These are phyloP conservation scores for Rhodotorula babjevae DNA, from an alignment of 768 basidiomycete species.

Conservation along the genomic window DNA sequence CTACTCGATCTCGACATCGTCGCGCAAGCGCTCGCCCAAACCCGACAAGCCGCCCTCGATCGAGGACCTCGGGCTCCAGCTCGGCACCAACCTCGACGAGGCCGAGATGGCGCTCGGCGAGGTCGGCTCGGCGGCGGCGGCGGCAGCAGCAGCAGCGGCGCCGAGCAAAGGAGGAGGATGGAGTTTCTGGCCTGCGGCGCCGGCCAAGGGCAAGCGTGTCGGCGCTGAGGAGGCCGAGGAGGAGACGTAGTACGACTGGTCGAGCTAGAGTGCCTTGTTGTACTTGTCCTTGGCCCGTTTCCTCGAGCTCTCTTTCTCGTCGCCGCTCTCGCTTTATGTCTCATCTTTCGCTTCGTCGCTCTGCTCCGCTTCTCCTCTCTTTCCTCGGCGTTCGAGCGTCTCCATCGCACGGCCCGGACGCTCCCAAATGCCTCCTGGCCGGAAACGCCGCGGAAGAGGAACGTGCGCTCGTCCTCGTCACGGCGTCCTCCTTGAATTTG, in stretches of 20 bases:
- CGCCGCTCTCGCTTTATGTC: too few species aligned
- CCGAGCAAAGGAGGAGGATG: background rate
- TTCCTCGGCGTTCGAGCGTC: too few species aligned
- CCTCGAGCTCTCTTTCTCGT: too few species aligned
- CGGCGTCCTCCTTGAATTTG: too few species aligned
- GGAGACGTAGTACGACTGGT: background rate
- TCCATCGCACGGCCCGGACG: too few species aligned
- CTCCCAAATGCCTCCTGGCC: too few species aligned
- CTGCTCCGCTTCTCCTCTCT: too few species aligned
- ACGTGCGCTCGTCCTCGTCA: too few species aligned
- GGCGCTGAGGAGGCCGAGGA: background rate
- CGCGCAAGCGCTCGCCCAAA: background rate
- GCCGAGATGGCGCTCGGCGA: background rate
- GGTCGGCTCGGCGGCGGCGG: background rate
- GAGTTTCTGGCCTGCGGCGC: background rate
- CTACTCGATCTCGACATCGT: conserved; percentile 11
- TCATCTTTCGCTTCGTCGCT: too few species aligned
- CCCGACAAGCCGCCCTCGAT: conserved; percentile 7
- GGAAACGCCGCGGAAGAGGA: too few species aligned
- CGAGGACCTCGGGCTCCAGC: conserved; percentile 31
- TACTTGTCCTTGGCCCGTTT: too few species aligned
- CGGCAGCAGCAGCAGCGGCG: too few species aligned
- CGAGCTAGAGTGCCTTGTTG: background rate
- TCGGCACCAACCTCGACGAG: background rate
- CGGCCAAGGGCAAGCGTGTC: background rate